These are phyloP conservation scores for Fusarium udum DNA, from an alignment of 2,329 filamentous ascomycete genomes.

Conservation along the genomic window DNA sequence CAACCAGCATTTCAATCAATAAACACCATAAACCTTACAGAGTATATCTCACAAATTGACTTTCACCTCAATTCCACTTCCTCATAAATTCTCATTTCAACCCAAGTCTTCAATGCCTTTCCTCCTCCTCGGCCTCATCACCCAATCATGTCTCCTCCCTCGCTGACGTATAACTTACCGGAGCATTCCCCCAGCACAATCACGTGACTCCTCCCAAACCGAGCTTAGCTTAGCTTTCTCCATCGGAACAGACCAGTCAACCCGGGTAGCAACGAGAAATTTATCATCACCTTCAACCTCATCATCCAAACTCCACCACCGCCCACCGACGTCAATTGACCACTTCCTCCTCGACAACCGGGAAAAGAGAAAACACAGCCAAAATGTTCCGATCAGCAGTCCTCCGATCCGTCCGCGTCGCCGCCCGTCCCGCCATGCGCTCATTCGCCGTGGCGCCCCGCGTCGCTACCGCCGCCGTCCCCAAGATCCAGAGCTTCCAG, in stretches of 20 bases:
- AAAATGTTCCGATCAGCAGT: conserved; percentile 89
- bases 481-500: conserved; percentile 70
- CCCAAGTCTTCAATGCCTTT: neutral
- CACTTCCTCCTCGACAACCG: conserved; percentile 9
- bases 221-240: conserved; percentile 41
- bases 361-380: conserved; percentile 9
- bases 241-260: conserved; percentile 40
- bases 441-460: conserved; percentile 67
- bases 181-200: neutral
- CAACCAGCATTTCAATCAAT: neutral
- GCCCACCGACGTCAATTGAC: conserved; percentile 29
- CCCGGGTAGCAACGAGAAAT: conserved; percentile 54
- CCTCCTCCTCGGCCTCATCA: conserved; percentile 17
- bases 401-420: conserved; percentile 73
- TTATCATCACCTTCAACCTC: conserved; percentile 51
- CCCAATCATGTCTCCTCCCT: conserved; percentile 8
- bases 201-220: conserved; percentile 41
- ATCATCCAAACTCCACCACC: conserved; percentile 16
- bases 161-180: conserved; percentile 36
- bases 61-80: neutral
- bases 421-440: conserved; percentile 63
- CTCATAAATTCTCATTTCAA: neutral
- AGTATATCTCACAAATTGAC: neutral
- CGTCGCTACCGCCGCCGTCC: conserved; percentile 69
- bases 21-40: neutral